A percentile compares a stretch with the other conserved stretches of the same genome.
These are phyloP conservation scores for Pseudopyricularia cyperi DNA, from an alignment of 2,329 filamentous ascomycete species.

Conservation along the genomic window DNA sequence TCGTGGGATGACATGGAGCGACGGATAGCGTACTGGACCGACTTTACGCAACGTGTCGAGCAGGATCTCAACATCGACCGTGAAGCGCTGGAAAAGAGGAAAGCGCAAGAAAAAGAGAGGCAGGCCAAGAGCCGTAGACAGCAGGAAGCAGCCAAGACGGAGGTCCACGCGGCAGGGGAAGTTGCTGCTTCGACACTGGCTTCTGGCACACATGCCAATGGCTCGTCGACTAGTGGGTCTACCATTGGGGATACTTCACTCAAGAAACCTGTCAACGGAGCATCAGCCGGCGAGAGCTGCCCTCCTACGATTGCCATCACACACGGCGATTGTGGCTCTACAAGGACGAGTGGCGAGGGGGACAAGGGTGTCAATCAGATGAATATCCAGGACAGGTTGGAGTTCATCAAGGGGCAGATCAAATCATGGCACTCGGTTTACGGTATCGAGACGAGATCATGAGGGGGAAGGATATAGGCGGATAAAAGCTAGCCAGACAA, in stretches of 20 bases:
- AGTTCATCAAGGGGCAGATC: conserved; percentile 3
- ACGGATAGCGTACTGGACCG: conserved; percentile 1
- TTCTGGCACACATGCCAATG: background rate
- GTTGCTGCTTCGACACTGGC: background rate
- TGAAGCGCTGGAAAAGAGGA: background rate
- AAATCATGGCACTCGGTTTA: conserved; percentile 1
- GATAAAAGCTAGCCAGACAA: too few species aligned
- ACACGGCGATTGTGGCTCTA: background rate
- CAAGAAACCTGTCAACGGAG: background rate
- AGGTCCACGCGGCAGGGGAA: background rate
- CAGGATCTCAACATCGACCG: background rate
- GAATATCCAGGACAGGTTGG: conserved; percentile 2
- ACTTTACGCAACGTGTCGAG: conserved; percentile 2
- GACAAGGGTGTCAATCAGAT: conserved; percentile 1
- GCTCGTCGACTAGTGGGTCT: background rate
- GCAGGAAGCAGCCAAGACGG: background rate
- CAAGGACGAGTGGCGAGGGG: background rate
- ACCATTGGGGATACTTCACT: background rate
- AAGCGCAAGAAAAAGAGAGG: background rate
- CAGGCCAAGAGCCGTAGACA: background rate
- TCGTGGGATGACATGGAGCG: conserved; percentile 2
- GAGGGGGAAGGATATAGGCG: too few species aligned
- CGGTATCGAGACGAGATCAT: conserved; percentile 1
- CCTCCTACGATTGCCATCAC: background rate
- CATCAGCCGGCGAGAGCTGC: background rate